A percentile compares a stretch with the other conserved stretches of the same genome.
Evolutionary conservation across 345 rosid species (phyloP).

Genomic region (Chamaenerion angustifolium): DNA sequence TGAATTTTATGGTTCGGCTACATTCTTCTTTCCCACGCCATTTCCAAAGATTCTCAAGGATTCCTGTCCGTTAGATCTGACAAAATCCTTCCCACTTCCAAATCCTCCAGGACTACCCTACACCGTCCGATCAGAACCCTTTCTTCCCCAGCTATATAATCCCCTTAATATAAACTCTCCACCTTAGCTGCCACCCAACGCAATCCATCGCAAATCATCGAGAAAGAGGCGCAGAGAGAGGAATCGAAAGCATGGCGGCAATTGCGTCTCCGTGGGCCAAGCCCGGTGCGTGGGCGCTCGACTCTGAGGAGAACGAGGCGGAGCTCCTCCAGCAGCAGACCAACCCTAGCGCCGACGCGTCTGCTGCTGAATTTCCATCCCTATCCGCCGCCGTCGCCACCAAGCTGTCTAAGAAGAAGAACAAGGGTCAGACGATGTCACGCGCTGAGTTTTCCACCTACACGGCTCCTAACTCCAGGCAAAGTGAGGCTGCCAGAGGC

Average conservation of each 20-base stretch:
- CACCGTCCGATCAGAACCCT: slow-evolving; percentile 31
- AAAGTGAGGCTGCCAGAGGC: slow-evolving; percentile 7
- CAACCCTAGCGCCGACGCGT: slow-evolving; percentile 3
- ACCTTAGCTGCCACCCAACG: slow-evolving; percentile 21
- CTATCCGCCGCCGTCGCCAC: slow-evolving; percentile 38
- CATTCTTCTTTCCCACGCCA: no score
- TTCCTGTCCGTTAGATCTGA: not conserved
- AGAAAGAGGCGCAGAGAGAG: slow-evolving; percentile 5
- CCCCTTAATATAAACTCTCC: not conserved
- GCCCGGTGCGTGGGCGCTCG: slow-evolving; percentile 94
- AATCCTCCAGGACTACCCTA: not conserved
- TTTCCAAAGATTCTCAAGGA: not conserved
- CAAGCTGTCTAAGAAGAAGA: slow-evolving; percentile 44
- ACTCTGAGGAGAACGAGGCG: slow-evolving; percentile 69
- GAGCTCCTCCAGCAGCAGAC: slow-evolving; percentile 40
- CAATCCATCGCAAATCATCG: slow-evolving; percentile 9
- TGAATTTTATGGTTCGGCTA: no score
- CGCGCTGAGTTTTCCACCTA: slow-evolving; percentile 40
- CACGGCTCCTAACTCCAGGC: slow-evolving; percentile 16
- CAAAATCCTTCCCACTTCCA: not conserved
- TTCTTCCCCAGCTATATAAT: slow-evolving; percentile 8
- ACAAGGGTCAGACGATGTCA: slow-evolving; percentile 57
- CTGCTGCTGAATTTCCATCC: slow-evolving; percentile 14
- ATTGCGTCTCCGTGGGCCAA: slow-evolving; percentile 78
- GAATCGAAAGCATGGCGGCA: slow-evolving; percentile 49